phyloP scores from a whole-genome alignment of 495 filamentous ascomycete species.

The Trypethelium eluteriae region DNA sequence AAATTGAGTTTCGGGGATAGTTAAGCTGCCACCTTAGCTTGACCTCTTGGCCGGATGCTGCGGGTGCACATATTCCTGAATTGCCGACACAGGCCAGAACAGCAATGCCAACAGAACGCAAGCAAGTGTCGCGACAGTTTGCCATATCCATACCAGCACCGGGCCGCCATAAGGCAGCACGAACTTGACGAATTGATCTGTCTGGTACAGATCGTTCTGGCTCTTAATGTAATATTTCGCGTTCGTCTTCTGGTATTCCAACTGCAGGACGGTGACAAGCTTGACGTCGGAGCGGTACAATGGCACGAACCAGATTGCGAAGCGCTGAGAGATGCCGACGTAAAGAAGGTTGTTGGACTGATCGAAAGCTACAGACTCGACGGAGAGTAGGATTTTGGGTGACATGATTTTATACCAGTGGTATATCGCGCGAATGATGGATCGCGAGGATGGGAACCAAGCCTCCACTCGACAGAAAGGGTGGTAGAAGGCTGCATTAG shows the following conservation, averaged over 20 bases:
- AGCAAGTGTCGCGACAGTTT: slow-evolving; percentile 53
- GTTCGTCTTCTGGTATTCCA: slow-evolving; percentile 36
- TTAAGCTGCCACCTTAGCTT: not conserved
- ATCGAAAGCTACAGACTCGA: slow-evolving; percentile 72
- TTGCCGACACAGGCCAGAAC: slow-evolving; percentile 48
- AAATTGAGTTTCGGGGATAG: not conserved
- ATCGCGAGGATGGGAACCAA: slow-evolving; percentile 48
- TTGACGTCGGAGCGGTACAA: slow-evolving; percentile 59
- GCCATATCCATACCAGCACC: slow-evolving; percentile 48
- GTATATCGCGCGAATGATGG: slow-evolving; percentile 59
- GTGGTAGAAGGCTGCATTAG: slow-evolving; percentile 63
- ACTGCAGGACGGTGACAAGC: slow-evolving; percentile 64
- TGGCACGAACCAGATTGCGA: slow-evolving; percentile 69
- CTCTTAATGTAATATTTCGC: slow-evolving; percentile 57
- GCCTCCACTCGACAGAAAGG: slow-evolving; percentile 69
- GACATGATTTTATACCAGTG: slow-evolving; percentile 83
- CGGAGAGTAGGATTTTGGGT: slow-evolving; percentile 59
- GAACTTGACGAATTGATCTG: slow-evolving; percentile 70
- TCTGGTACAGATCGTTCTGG: slow-evolving; percentile 80
- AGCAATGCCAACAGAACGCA: slow-evolving; percentile 51
- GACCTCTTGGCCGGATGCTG: not conserved
- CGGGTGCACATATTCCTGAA: slow-evolving; percentile 36
- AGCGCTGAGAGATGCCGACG: slow-evolving; percentile 60
- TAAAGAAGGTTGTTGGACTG: slow-evolving; percentile 57
- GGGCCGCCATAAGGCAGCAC: slow-evolving; percentile 38